Base-by-base conservation (phyloP, 1,284 basidiomycete species). In the Rhodotorula sp. region DNA sequence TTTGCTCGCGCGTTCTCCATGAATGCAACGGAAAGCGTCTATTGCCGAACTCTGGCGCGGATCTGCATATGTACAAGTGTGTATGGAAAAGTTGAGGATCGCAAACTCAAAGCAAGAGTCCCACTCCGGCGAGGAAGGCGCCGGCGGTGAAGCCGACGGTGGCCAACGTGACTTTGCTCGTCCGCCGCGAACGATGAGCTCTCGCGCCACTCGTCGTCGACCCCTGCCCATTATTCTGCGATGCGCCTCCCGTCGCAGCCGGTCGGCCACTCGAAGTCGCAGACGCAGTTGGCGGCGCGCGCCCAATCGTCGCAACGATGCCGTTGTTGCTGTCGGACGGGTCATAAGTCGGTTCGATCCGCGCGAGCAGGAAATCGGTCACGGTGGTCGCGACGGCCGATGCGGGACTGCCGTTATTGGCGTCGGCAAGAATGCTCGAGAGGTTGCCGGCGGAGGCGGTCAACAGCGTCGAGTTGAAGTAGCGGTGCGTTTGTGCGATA, bases 271-370 rank as follows among this genome's bases (percentile, higher is more conserved):
- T 48, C 10, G n/a, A 24, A 18, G 61, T 26, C 7, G 64, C 33
- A 20, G 70, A 60, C 42, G 45, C 10, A 4, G 62, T 54, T 20
- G 66, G 24, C 20, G 66, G 48, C 4, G 55, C 67, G 17, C 58
- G 62, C 4, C 65, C 65, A 7, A 72, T 65, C 29, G 71, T 72
- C 22, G 68, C 71, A 2, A 72, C 71, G 49, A 69, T 63, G 44
- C 69, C 69, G n/a, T 63, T 64, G 24, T 22, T 24, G 26, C 51
- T 57, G 20, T 60, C 54, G 64, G 60, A 60, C 24, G 30, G 15
- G n/a, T 59, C 22, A n/a, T 58, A 62, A 5, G 30, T 42, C 6
- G 68, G 61, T 4, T n/a, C 58, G 42, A 68, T 53, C n/a, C 55
- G 33, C 20, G 63, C 71, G 46, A 68, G 30, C 48, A 70, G 42